Evolutionary conservation across 768 basidiomycete genomes (phyloP), one percentile per base, ranked within the genome.

Genomic region (Amanita pallidorosea): DNA sequence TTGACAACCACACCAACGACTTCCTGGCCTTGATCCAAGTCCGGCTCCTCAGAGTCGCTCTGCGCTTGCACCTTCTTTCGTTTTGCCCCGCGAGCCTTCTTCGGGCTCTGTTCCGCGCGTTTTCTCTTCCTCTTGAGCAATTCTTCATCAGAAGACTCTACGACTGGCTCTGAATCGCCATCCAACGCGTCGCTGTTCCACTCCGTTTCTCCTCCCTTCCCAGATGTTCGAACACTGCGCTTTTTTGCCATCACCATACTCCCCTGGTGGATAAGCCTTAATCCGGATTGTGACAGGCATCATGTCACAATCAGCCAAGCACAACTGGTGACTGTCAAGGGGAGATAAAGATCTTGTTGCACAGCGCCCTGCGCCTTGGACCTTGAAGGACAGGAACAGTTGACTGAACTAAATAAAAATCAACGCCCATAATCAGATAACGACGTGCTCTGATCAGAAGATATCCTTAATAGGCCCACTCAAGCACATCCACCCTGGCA

Each of bases 1-100:
- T 88, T 71, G 11, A 93, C 79, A 9, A 94, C 83, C 9, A 67
- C 70, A 0, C 91, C 91, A 1, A 88, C 83, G 7, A 89, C 61
- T 61, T 82, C 75, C 57, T 84, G 79, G 0, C 84, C 83, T 5
- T 85, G 81, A 47, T 73, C 70, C 51, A 84, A 61, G 2, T 76
- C 74, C 18, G 67, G 53, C 2, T 73, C 68, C 1, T 70, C 70
- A 9, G n/a, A n/a, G n/a, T 73, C 69, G 3, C 58, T 61, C 49
- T 59, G 61, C 55, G 51, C 33, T 53, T 52, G 47, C 50, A 20
- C 59, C 53, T 17, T 52, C 58, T 47, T 58, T 65, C 66, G 66
- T 54, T 62, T 64, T 45, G 44, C 42, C 12, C 4, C 45, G 4
- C 52, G 35, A 20, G 33, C n/a, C 15, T 20, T 25, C 25, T 35